Base-by-base conservation (phyloP, 257 asterid genomes). In the Linderniella brevidens region DNA sequence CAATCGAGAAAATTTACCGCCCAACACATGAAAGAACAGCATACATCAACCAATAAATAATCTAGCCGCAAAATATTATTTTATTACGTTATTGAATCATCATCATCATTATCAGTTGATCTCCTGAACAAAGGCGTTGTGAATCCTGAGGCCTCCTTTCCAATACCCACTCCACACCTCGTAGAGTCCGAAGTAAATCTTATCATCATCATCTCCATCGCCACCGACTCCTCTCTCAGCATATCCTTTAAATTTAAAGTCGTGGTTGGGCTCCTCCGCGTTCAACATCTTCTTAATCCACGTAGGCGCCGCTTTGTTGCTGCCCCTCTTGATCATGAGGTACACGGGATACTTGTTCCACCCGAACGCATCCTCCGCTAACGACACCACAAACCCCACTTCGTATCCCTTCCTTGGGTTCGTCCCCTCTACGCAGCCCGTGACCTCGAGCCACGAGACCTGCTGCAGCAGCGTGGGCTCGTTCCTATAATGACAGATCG, bases 81-180 rank as follows among this genome's bases (percentile, higher is more conserved):
- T 25, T 25, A 25, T 25, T 25, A 25, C 6, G 32, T 25, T 25
- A 25, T 25, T 25, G n/a, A n/a, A 25, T 25, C 6, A 25, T 25
- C 6, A 2, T 25, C 6, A 25, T 25, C 3, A 2, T 25, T 25
- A 2, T 25, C 32, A n/a, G n/a, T 25, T 25, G 32, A 25, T 25
- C 32, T 62, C 60, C 48, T 8, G 19, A 10, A 70, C 25, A 19
- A 14, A 56, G 12, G 61, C 74, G 18, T 57, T 13, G 52, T 71
- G 62, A 49, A 73, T 69, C 29, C 45, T 50, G 59, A 73, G 74
- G 6, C 80, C 77, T 9, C 80, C 80, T 49, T 73, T 73, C 80
- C 77, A 73, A 46, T 66, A 66, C 46, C 77, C 80, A 48, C 69
- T 59, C 80, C 74, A 73, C 35, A 69, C 67, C 43, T 73, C 80